phyloP scores from a whole-genome alignment of 1,284 basidiomycete species.

The Porogramme epimiltina region DNA sequence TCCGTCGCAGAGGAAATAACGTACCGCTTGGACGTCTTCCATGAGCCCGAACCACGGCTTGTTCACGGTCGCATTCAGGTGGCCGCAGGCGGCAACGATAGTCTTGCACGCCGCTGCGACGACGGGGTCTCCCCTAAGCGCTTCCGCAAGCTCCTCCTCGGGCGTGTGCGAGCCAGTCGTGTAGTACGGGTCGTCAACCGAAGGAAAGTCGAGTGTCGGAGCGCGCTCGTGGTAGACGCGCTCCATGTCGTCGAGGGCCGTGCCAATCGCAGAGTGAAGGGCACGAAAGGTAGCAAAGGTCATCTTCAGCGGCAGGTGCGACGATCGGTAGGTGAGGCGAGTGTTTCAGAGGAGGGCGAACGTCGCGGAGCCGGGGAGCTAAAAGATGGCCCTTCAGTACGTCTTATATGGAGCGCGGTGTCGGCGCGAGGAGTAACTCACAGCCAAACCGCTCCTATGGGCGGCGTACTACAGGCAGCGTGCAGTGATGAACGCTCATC shows the following conservation, averaged over 20 bases:
- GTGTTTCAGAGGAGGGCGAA: no score
- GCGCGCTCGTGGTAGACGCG: constrained; percentile 45
- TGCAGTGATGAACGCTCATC: no score
- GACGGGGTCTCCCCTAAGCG: constrained; percentile 51
- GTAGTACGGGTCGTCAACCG: constrained; percentile 52
- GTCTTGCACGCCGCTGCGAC: constrained; percentile 55
- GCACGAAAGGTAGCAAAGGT: constrained; percentile 64
- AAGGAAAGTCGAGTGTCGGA: constrained; percentile 54
- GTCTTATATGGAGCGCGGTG: no score
- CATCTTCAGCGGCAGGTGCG: no score
- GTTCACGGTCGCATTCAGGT: constrained; percentile 60
- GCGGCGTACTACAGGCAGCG: no score
- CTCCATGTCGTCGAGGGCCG: constrained; percentile 69
- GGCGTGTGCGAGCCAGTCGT: constrained; percentile 33
- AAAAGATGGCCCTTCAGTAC: no score
- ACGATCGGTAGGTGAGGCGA: no score
- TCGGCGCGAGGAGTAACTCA: no score
- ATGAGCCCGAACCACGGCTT: constrained; percentile 17
- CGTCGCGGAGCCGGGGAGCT: no score
- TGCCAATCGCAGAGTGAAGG: constrained; percentile 65
- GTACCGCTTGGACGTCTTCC: constrained; percentile 14
- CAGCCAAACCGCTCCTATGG: no score
- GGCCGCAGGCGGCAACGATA: constrained; percentile 64
- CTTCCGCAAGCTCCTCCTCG: constrained; percentile 38
- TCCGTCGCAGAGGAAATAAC: background rate